Evolutionary conservation across 192 early-diverging fungal genomes (phyloP), one percentile per base, ranked within the genome.

Genomic region (Oehlia diaphana): DNA sequence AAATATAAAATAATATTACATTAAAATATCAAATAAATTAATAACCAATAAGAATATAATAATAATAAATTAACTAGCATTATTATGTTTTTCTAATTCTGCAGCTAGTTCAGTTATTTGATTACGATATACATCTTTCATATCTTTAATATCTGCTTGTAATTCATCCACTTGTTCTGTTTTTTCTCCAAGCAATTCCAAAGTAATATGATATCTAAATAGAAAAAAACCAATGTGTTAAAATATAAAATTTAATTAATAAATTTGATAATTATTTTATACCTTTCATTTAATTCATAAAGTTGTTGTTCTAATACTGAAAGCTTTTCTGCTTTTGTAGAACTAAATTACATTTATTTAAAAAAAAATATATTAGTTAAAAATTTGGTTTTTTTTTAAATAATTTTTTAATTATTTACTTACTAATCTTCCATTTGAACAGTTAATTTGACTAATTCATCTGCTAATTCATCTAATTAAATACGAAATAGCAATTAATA

Each of bases 171-270:
- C 93, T 74, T 91, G 88, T 81, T 97, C 96, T 42, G 94, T 95
- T 80, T 93, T 92, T 82, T 97, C 96, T 28, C 96, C 96, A 50
- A 97, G 82, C 83, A 97, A 85, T 80, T 95, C 96, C 13, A 97
- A 85, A n/a, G 93, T 91, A 6, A 94, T 88, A 33, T 85, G 78
- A 66, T 93, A 91, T 70, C 93, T 74, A 62, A 50, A 61, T 14
- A 72, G 10, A 71, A 74, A 58, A 31, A 61, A 58, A 26, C 26
- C 26, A 28, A 31, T 31, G 31, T 31, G 31, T 31, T 31, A 31
- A 4, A 72, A 71, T 14, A 77, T 14, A 49, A 53, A 58, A 1
- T 9, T 26, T 26, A 49, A 49, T 16, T 37, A 28, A 49, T 47
- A 44, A 82, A 7, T 26, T 23, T 21, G 16, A 9, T 14, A 16